Evolutionary conservation across 108 stramenopile genomes (phyloP).

Genomic region (Ochromonas danica): DNA sequence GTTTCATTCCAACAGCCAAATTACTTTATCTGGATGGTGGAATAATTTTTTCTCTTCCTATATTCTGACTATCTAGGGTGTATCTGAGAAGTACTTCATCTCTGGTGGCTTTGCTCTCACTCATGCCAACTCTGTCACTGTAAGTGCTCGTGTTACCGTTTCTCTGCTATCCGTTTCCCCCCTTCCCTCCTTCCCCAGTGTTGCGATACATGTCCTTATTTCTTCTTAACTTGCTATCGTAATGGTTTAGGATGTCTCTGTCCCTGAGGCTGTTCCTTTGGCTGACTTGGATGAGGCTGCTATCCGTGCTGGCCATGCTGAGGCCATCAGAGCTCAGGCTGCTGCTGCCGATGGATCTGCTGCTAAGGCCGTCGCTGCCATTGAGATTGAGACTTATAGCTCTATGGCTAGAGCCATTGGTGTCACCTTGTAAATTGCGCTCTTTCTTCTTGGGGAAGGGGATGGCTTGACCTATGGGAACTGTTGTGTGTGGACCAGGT

Average conservation of each 20-base stretch:
- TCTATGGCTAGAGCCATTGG: slow-evolving; percentile 88
- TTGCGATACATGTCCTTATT: slow-evolving; percentile 35
- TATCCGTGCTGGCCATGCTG: slow-evolving; percentile 69
- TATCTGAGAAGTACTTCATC: slow-evolving; percentile 93
- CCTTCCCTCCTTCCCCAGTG: slow-evolving; percentile 19
- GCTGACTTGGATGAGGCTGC: slow-evolving; percentile 84
- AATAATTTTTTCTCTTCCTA: neutral
- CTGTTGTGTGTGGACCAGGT: too few species aligned
- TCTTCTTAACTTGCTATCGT: too few species aligned
- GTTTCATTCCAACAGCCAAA: neutral
- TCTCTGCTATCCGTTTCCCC: neutral
- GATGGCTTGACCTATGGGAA: too few species aligned
- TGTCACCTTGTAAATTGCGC: slow-evolving; percentile 30
- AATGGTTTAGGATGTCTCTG: slow-evolving; percentile 89
- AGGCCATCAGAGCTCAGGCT: slow-evolving; percentile 69
- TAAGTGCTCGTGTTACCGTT: slow-evolving; percentile 53
- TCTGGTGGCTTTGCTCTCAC: slow-evolving; percentile 90
- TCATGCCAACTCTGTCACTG: slow-evolving; percentile 80
- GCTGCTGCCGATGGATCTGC: slow-evolving; percentile 72
- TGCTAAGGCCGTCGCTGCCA: slow-evolving; percentile 85
- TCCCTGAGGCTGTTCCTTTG: slow-evolving; percentile 89
- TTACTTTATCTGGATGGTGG: slow-evolving; percentile 47
- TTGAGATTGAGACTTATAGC: slow-evolving; percentile 87
- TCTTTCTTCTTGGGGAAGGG: too few species aligned
- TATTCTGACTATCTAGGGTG: slow-evolving; percentile 39